These are phyloP conservation scores for Leptodontidium sp. DNA, from an alignment of 2,329 filamentous ascomycete genomes.

Conservation along the genomic window DNA sequence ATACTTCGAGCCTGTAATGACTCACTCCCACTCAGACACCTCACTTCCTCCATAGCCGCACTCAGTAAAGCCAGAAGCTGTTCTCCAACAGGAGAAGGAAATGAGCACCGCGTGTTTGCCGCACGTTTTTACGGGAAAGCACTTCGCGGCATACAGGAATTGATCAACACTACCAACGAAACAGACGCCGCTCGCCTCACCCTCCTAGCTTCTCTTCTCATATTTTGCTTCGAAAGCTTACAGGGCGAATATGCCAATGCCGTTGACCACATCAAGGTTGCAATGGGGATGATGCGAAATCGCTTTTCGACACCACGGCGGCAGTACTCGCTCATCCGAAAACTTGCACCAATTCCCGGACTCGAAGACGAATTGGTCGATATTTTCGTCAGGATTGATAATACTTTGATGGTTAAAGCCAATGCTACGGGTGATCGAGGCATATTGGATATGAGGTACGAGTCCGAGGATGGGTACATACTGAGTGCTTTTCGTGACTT, in stretches of 20 bases:
- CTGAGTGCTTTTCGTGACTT: slow-evolving; percentile 26
- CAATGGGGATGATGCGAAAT: slow-evolving; percentile 33
- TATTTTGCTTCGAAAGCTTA: slow-evolving; percentile 15
- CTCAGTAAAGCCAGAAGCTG: slow-evolving; percentile 31
- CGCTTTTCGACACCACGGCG: slow-evolving; percentile 17
- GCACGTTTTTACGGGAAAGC: slow-evolving; percentile 36
- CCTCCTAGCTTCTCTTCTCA: slow-evolving; percentile 28
- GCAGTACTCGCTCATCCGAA: slow-evolving; percentile 7
- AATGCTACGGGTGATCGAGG: slow-evolving; percentile 16
- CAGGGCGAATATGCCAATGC: slow-evolving; percentile 7
- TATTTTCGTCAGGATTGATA: slow-evolving; percentile 36
- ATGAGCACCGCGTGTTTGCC: slow-evolving; percentile 34
- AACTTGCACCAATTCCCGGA: slow-evolving; percentile 19
- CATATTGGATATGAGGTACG: slow-evolving; percentile 31
- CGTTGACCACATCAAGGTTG: slow-evolving; percentile 8
- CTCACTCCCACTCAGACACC: slow-evolving; percentile 31
- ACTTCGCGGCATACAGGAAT: slow-evolving; percentile 30
- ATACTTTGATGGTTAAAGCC: slow-evolving; percentile 26
- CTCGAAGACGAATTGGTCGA: slow-evolving; percentile 38
- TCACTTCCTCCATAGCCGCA: slow-evolving; percentile 35
- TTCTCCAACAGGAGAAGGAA: slow-evolving; percentile 11
- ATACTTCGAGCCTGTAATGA: slow-evolving; percentile 34
- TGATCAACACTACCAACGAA: slow-evolving; percentile 21
- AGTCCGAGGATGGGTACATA: slow-evolving; percentile 22
- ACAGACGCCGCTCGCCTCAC: slow-evolving; percentile 33